A percentile compares a stretch with the other conserved stretches of the same genome.
Conservation (phyloP, 192 early-diverging fungal species). For the Linnemannia elongata region DNA sequence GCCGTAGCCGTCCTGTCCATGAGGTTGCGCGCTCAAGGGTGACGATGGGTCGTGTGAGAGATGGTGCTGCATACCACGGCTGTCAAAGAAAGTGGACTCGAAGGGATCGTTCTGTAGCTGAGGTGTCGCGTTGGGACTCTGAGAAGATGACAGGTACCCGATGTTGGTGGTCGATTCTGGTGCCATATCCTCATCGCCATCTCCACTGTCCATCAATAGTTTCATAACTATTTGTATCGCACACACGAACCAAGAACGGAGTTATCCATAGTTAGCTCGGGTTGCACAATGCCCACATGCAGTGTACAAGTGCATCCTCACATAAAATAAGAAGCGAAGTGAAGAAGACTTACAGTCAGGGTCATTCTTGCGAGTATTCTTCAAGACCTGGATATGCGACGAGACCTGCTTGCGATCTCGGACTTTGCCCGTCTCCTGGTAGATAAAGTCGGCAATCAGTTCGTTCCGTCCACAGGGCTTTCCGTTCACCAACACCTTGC, state of each 20-base stretch:
- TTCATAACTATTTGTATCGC: slow-evolving; percentile 56
- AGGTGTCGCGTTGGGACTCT: slow-evolving; percentile 19
- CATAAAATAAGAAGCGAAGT: background rate
- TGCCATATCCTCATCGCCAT: slow-evolving; percentile 55
- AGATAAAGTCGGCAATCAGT: slow-evolving; percentile 81
- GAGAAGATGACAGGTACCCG: slow-evolving; percentile 1
- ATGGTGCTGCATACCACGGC: background rate
- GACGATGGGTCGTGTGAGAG: background rate
- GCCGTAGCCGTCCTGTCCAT: background rate
- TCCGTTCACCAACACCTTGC: slow-evolving; percentile 68
- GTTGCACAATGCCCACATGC: background rate
- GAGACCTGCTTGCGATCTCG: slow-evolving; percentile 85
- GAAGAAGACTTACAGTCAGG: slow-evolving; percentile 57
- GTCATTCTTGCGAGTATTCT: slow-evolving; percentile 76
- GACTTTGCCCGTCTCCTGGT: slow-evolving; percentile 72
- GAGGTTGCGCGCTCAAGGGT: background rate
- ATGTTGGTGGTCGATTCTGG: background rate
- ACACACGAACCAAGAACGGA: background rate
- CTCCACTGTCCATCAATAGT: slow-evolving; percentile 61
- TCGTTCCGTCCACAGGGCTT: slow-evolving; percentile 78
- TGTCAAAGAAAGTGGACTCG: background rate
- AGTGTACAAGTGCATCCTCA: background rate
- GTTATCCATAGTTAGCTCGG: background rate
- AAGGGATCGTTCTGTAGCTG: slow-evolving; percentile 1
- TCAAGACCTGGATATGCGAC: slow-evolving; percentile 84